Evolutionary conservation across 176 grass and related monocot genomes (phyloP).

Genomic region (Musa beccarii): DNA sequence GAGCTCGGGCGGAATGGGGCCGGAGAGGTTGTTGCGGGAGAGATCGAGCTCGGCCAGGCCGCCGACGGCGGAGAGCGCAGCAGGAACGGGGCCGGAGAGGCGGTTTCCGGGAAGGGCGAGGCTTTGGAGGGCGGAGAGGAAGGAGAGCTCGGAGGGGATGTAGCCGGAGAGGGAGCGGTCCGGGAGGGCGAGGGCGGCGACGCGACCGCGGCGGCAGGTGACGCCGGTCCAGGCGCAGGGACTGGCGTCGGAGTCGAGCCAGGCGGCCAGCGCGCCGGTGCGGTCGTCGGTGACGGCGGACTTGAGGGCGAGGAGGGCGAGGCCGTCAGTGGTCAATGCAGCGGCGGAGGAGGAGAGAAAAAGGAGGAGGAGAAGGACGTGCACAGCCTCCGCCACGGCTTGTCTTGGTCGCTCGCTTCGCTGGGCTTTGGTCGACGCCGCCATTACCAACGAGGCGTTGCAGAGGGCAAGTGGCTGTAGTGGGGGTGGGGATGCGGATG

Average conservation of each 20-base stretch:
- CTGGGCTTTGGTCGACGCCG: not conserved
- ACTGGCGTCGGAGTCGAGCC: constrained; percentile 61
- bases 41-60: constrained; percentile 53
- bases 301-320: constrained; percentile 91
- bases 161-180: constrained; percentile 68
- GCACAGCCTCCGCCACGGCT: not conserved
- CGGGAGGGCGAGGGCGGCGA: constrained; percentile 37
- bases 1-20: constrained; percentile 43
- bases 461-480: not conserved
- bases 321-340: constrained; percentile 41
- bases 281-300: constrained; percentile 72
- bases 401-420: not conserved
- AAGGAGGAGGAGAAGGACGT: not conserved
- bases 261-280: constrained; percentile 27
- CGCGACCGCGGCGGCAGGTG: constrained; percentile 44
- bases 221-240: constrained; percentile 72
- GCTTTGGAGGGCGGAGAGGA: constrained; percentile 43
- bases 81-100: constrained; percentile 61
- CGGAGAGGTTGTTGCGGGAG: constrained; percentile 63
- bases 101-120: constrained; percentile 54
- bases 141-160: constrained; percentile 81
- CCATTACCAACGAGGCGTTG: not conserved
- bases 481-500: not conserved
- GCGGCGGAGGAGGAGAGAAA: not conserved
- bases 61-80: constrained; percentile 43